These are phyloP conservation scores for Penicillium hesseltinei DNA, from an alignment of 2,329 filamentous ascomycete species.

Conservation along the genomic window DNA sequence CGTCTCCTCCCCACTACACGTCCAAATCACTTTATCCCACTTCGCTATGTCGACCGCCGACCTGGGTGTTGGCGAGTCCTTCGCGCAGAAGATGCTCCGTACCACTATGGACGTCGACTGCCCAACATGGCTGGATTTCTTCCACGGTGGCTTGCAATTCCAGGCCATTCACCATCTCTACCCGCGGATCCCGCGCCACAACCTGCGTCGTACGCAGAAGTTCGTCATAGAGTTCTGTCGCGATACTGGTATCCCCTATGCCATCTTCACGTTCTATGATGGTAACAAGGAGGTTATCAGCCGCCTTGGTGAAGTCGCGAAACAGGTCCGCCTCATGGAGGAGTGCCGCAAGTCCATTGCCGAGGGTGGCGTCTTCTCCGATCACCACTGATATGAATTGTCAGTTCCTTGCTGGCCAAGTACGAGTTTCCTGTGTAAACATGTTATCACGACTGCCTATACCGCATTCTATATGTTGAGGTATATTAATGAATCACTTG, in stretches of 20 bases:
- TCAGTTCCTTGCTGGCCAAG: slow-evolving; percentile 8
- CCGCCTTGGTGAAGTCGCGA: slow-evolving; percentile 72
- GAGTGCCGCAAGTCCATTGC: slow-evolving; percentile 63
- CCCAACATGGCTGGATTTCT: slow-evolving; percentile 81
- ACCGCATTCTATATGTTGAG: not conserved
- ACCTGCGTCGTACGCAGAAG: slow-evolving; percentile 71
- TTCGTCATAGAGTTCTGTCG: slow-evolving; percentile 78
- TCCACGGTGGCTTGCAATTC: slow-evolving; percentile 86
- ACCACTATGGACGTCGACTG: slow-evolving; percentile 95
- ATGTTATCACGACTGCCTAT: slow-evolving; percentile 8
- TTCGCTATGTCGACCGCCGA: slow-evolving; percentile 93
- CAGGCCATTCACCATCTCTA: slow-evolving; percentile 86
- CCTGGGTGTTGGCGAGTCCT: slow-evolving; percentile 78
- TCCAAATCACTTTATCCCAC: slow-evolving; percentile 88
- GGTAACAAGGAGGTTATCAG: slow-evolving; percentile 80
- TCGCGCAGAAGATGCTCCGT: slow-evolving; percentile 84
- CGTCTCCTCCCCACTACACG: slow-evolving; percentile 75
- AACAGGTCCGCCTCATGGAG: slow-evolving; percentile 72
- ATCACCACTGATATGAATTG: slow-evolving; percentile 24
- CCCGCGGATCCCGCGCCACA: slow-evolving; percentile 80
- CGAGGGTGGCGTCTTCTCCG: slow-evolving; percentile 32
- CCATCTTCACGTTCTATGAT: slow-evolving; percentile 78
- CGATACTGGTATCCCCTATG: slow-evolving; percentile 80
- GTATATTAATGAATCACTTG: slow-evolving; percentile 14
- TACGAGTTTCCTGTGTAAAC: slow-evolving; percentile 4